phyloP scores from a whole-genome alignment of 306 rosid species.

The Quercus agrifolia region DNA sequence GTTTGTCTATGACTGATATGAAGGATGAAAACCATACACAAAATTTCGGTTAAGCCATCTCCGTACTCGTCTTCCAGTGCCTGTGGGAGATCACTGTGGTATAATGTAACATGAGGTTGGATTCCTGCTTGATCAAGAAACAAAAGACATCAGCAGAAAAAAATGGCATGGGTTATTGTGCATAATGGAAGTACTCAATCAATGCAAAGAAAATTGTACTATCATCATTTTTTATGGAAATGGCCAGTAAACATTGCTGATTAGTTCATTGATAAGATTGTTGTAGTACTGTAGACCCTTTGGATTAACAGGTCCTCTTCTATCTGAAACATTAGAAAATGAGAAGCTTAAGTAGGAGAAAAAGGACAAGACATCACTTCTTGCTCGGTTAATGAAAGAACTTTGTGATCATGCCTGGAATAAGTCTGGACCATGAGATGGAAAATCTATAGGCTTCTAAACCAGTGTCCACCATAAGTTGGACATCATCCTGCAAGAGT shows the following conservation, averaged over 20 bases:
- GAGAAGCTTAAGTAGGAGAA: neutral
- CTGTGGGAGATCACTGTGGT: conserved; percentile 62
- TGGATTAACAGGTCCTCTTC: conserved; percentile 61
- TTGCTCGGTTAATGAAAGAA: neutral
- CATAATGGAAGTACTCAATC: neutral
- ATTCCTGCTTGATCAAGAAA: conserved; percentile 43
- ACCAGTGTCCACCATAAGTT: conserved; percentile 6
- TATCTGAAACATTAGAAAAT: conserved; percentile 34
- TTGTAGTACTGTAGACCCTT: conserved; percentile 62
- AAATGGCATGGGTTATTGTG: neutral
- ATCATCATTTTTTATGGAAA: neutral
- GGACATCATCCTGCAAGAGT: conserved; percentile 13
- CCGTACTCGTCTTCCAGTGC: conserved; percentile 70
- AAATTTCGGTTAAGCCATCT: conserved; percentile 57
- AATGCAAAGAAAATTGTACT: neutral
- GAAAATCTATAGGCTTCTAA: conserved; percentile 16
- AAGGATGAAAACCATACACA: conserved; percentile 40
- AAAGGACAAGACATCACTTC: neutral
- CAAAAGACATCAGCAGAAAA: neutral
- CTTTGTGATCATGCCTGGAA: conserved; percentile 9
- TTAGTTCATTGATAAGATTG: conserved; percentile 59
- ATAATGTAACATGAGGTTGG: conserved; percentile 69
- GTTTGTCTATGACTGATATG: neutral
- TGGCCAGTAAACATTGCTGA: conserved; percentile 41
- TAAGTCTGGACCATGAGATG: conserved; percentile 15